A percentile compares a stretch with the other conserved stretches of the same genome.
These are phyloP conservation scores for Echeveria elegans DNA, from an alignment of 164 flowering plant species.

Conservation along the genomic window DNA sequence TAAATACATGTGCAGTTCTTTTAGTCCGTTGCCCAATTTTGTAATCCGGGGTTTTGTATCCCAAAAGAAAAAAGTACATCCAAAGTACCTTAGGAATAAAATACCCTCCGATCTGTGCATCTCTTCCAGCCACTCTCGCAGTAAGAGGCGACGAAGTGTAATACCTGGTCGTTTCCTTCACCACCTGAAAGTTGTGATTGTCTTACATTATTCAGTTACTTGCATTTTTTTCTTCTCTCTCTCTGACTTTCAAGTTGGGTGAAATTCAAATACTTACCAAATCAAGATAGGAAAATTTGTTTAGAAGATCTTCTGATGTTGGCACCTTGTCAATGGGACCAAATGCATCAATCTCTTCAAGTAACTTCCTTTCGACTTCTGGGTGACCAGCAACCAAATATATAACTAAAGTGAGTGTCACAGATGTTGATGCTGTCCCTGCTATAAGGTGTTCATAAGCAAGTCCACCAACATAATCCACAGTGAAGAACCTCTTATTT, in stretches of 20 bases:
- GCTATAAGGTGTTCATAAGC: constrained; percentile 88
- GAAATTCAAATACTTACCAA: constrained; percentile 32
- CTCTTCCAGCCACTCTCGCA: constrained; percentile 75
- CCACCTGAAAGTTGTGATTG: constrained; percentile 33
- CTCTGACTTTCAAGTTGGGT: too few relatives aligned
- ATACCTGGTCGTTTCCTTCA: constrained; percentile 83
- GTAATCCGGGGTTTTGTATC: too few relatives aligned
- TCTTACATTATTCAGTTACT: too few relatives aligned
- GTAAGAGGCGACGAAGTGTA: constrained; percentile 76
- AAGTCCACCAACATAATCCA: constrained; percentile 73
- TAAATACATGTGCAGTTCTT: too few relatives aligned
- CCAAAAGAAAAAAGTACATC: too few relatives aligned
- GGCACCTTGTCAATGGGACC: constrained; percentile 48
- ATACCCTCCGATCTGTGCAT: constrained; percentile 80
- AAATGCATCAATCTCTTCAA: constrained; percentile 67
- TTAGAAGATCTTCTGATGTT: constrained; percentile 61
- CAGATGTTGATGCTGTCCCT: constrained; percentile 79
- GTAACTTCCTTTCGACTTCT: constrained; percentile 65
- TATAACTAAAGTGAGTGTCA: constrained; percentile 54
- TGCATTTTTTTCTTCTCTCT: too few relatives aligned
- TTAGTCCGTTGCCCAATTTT: too few relatives aligned
- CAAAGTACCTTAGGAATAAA: constrained; percentile 94
- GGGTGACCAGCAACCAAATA: constrained; percentile 76
- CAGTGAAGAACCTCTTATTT: constrained; percentile 44
- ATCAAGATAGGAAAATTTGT: constrained; percentile 75